A percentile compares a stretch with the other conserved stretches of the same genome.
phyloP scores from a whole-genome alignment of 2,329 filamentous ascomycete species.

The Cladosporium cucumerinum region DNA sequence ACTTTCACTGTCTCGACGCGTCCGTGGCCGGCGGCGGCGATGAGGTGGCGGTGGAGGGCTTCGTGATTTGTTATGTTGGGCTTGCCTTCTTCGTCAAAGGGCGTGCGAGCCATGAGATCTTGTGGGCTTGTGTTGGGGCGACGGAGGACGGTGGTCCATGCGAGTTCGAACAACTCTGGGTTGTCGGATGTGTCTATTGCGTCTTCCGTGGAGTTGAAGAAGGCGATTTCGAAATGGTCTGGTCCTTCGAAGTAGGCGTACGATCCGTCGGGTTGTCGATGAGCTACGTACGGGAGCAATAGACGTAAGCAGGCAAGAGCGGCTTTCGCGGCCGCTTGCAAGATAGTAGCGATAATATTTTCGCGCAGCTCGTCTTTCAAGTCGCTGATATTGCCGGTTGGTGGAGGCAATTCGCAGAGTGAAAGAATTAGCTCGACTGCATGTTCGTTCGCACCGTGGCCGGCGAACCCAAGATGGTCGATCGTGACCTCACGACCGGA shows the following conservation, averaged over 20 bases:
- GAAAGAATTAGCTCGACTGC: neutral
- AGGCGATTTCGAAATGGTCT: neutral
- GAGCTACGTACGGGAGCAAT: neutral
- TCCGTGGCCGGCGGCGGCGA: neutral
- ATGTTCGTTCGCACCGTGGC: neutral
- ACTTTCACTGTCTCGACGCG: neutral
- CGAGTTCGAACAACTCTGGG: neutral
- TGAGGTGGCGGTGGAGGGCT: neutral
- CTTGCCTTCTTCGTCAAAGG: neutral
- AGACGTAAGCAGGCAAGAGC: neutral
- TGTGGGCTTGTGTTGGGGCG: neutral
- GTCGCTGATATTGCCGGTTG: neutral
- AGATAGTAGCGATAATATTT: neutral
- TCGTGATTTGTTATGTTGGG: neutral
- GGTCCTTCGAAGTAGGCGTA: neutral
- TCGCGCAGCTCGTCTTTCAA: neutral
- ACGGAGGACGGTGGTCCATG: neutral
- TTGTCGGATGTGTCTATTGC: neutral
- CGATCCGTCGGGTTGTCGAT: neutral
- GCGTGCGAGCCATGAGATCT: neutral
- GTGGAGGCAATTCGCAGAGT: neutral
- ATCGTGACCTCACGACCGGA: neutral
- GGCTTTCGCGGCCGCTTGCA: neutral
- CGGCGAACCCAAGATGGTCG: neutral
- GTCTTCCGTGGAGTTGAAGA: neutral